Base-by-base conservation (phyloP, 495 filamentous ascomycete genomes). In the Xanthoparmelia taractica region DNA sequence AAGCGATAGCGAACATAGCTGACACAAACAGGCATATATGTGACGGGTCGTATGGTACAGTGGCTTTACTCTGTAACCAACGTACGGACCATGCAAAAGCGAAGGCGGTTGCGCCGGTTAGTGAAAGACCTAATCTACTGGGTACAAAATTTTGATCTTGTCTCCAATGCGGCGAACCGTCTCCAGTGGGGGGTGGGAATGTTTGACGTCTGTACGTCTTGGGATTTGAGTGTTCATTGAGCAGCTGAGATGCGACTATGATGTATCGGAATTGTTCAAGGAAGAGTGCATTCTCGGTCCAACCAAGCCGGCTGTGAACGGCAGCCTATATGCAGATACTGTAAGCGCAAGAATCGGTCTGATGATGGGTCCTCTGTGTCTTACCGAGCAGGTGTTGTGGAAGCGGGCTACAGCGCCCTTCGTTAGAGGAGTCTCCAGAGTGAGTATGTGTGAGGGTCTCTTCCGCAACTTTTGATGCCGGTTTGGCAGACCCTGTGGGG, bases 191-290 rank as follows among this genome's bases (percentile, higher is more conserved):
- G n/a, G 76, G 76, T 15, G 75, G 75, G 66, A 79, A 79, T 45
- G 73, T 77, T 29, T 76, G 75, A 29, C 78, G 77, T 59, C 76
- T 80, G 68, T 81, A 69, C 20, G 67, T 58, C 34, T 63, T 67
- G 38, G 74, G 71, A 36, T 80, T 80, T 34, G 82, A 79, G 59
- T 86, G 84, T 59, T 90, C 87, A 67, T 82, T 89, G 59, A 98
- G 77, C 27, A 98, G 82, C 70, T 96, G 94, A 45, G 94, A 98
- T 34, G 93, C 92, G 58, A 97, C 87, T 64, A 98, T 93, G 38
- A 92, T 87, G 72, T 97, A 97, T 31, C 94, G 88, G 61, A 97
- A 97, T 68, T 93, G 88, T 78, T 98, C 94, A 56, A 98, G 81
- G 69, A 98, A 98, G 52, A 85, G 82, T 65, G 87, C 80, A 69